phyloP scores from a whole-genome alignment of 1,139 yeast genomes.

The Geotrichum aggregatum region DNA sequence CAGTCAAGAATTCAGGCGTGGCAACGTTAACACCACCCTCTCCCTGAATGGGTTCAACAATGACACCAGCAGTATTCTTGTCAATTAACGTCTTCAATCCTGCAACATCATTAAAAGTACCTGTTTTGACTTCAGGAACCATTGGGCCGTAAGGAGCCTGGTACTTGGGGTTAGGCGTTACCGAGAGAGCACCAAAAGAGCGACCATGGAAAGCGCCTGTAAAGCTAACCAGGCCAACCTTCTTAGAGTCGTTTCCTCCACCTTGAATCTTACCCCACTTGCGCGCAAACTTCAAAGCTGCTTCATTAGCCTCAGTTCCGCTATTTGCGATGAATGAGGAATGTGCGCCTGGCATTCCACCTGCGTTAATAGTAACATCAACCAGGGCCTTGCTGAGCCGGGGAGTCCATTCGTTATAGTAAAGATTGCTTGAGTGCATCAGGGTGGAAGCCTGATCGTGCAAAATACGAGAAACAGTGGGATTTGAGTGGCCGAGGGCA shows the following conservation, averaged over 20 bases:
- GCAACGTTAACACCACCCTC: slow-evolving; percentile 90
- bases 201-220: slow-evolving; percentile 91
- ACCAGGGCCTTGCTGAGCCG: slow-evolving; percentile 70
- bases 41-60: slow-evolving; percentile 95
- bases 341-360: slow-evolving; percentile 77
- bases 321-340: slow-evolving; percentile 87
- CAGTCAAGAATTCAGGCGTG: slow-evolving; percentile 57
- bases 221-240: slow-evolving; percentile 59
- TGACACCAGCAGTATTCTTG: slow-evolving; percentile 83
- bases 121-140: slow-evolving; percentile 75
- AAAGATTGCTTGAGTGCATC: slow-evolving; percentile 81
- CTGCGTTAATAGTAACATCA: slow-evolving; percentile 59
- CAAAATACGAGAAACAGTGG: slow-evolving; percentile 64
- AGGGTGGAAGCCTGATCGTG: slow-evolving; percentile 67
- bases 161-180: slow-evolving; percentile 88
- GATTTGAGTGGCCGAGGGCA: slow-evolving; percentile 83
- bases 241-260: slow-evolving; percentile 53
- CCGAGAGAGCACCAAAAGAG: slow-evolving; percentile 86
- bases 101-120: slow-evolving; percentile 55
- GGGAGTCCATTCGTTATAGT: slow-evolving; percentile 79
- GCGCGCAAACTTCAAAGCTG: slow-evolving; percentile 92
- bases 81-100: slow-evolving; percentile 57
- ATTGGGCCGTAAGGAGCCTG: slow-evolving; percentile 87
- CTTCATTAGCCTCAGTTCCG: slow-evolving; percentile 97
- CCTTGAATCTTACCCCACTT: slow-evolving; percentile 56